Evolutionary conservation across 2,329 filamentous ascomycete genomes (phyloP).

Genomic region (Plectosphaerella cucumerina): DNA sequence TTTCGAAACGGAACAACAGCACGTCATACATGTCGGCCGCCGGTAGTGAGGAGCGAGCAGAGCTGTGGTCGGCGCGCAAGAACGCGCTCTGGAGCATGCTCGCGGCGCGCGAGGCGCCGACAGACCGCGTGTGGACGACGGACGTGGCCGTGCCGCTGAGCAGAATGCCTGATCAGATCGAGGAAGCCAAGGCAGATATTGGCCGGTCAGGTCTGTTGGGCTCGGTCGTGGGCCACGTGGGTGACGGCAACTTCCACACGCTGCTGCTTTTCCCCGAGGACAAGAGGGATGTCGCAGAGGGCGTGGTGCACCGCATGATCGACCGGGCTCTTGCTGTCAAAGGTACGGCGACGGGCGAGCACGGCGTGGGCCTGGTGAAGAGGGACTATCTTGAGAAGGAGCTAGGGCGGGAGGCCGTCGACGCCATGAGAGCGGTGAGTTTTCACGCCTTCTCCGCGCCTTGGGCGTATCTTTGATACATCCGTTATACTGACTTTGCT

Average conservation of each 20-base stretch:
- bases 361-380: slow-evolving; percentile 62
- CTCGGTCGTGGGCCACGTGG: slow-evolving; percentile 62
- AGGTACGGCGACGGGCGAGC: slow-evolving; percentile 64
- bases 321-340: slow-evolving; percentile 63
- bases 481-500: background rate
- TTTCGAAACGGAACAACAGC: slow-evolving; percentile 30
- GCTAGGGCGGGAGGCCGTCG: slow-evolving; percentile 48
- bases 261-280: slow-evolving; percentile 35
- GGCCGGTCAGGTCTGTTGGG: slow-evolving; percentile 51
- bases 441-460: too few relatives aligned
- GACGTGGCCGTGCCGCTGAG: slow-evolving; percentile 66
- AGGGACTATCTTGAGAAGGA: slow-evolving; percentile 50
- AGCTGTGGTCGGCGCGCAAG: slow-evolving; percentile 64
- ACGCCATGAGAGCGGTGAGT: slow-evolving; percentile 48
- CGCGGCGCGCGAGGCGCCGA: slow-evolving; percentile 41
- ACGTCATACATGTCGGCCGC: slow-evolving; percentile 56
- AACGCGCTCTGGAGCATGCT: slow-evolving; percentile 61
- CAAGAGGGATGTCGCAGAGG: slow-evolving; percentile 35
- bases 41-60: slow-evolving; percentile 26
- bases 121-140: slow-evolving; percentile 59
- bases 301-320: slow-evolving; percentile 61
- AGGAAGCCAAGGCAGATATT: slow-evolving; percentile 55
- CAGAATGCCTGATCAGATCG: slow-evolving; percentile 54
- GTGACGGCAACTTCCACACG: slow-evolving; percentile 64
- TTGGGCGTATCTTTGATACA: background rate